Evolutionary conservation across 2,329 filamentous ascomycete species (phyloP).

Genomic region (Aspergillus thermomutatus): DNA sequence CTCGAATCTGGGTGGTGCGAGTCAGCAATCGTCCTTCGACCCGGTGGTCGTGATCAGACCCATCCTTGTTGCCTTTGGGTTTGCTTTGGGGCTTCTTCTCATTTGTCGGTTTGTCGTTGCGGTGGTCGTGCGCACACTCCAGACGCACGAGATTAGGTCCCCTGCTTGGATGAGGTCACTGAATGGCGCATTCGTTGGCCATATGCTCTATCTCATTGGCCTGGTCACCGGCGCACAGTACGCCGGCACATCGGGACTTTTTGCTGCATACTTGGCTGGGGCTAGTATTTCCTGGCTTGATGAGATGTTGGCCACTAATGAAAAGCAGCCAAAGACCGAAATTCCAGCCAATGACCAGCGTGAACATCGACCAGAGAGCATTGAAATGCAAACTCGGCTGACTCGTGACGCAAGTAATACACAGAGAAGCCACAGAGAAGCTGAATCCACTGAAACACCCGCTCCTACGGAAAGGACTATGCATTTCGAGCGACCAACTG

Average conservation of each 20-base stretch:
- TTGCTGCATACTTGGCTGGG: constrained; percentile 58
- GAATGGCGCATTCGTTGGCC: constrained; percentile 37
- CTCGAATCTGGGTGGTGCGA: constrained; percentile 57
- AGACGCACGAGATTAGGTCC: constrained; percentile 2
- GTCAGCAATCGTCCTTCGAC: constrained; percentile 51
- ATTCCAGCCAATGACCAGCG: background rate
- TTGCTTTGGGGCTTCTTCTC: constrained; percentile 26
- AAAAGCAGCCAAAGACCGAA: background rate
- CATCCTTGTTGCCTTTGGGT: constrained; percentile 47
- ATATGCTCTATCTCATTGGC: constrained; percentile 45
- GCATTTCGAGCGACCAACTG: constrained; percentile 12
- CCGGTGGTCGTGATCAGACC: constrained; percentile 48
- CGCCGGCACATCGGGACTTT: constrained; percentile 55
- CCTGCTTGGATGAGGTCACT: constrained; percentile 6
- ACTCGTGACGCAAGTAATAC: background rate
- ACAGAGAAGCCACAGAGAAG: background rate
- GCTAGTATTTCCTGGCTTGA: constrained; percentile 51
- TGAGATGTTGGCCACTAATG: constrained; percentile 7
- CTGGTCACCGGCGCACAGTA: constrained; percentile 50
- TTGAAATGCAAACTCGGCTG: background rate
- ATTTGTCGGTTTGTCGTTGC: constrained; percentile 21
- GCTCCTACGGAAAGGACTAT: background rate
- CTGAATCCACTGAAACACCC: background rate
- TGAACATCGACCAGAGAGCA: background rate
- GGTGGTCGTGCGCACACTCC: constrained; percentile 8